A percentile compares a stretch with the other conserved stretches of the same genome.
phyloP scores from a whole-genome alignment of 73 alveolate species.

The Symbiodinium natans region DNA sequence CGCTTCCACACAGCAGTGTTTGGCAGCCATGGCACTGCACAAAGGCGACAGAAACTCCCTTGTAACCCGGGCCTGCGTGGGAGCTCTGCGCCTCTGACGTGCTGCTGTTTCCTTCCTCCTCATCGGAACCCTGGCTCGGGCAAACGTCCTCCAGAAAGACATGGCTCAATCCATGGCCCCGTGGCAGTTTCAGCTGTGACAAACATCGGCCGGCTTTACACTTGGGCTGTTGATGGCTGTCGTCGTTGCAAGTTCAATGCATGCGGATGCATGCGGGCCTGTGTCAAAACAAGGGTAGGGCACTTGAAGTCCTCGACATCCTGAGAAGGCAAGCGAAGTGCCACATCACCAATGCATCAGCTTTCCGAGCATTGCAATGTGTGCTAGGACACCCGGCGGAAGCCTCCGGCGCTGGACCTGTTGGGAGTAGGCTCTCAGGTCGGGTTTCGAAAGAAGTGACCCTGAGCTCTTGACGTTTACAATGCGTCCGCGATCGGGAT shows the following conservation, averaged over 20 bases:
- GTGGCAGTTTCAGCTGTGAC: too few species aligned
- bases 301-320: neutral
- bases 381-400: neutral
- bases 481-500: too few species aligned
- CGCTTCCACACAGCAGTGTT: too few species aligned
- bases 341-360: neutral
- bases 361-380: neutral
- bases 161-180: too few species aligned
- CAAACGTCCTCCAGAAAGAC: neutral
- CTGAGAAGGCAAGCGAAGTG: neutral
- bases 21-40: neutral
- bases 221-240: too few species aligned
- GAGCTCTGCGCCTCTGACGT: neutral
- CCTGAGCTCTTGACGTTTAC: too few species aligned
- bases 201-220: too few species aligned
- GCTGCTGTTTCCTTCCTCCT: neutral
- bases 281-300: conserved; percentile 1
- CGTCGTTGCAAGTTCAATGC: too few species aligned
- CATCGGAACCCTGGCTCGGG: neutral
- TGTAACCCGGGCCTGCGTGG: neutral
- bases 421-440: too few species aligned
- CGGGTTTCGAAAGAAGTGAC: too few species aligned
- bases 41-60: neutral
- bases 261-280: too few species aligned
- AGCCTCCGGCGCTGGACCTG: too few species aligned